phyloP scores from a whole-genome alignment of 129 eudicot species.

The Rutidosis leptorrhynchoides region DNA sequence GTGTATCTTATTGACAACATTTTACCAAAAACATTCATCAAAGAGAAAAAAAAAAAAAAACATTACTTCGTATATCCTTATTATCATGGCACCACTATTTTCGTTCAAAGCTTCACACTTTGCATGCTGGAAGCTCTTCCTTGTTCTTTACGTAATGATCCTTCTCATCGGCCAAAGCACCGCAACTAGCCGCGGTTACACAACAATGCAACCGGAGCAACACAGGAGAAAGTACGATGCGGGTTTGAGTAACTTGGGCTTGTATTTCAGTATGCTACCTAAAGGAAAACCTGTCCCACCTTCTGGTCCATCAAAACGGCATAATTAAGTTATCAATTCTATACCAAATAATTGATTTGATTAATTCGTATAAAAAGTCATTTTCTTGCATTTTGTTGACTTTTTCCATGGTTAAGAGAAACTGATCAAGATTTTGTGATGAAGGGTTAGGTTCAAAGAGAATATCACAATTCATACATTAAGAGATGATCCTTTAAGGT shows the following conservation, averaged over 20 bases:
- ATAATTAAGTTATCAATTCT: conserved; percentile 44
- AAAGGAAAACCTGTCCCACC: conserved; percentile 60
- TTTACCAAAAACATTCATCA: conserved; percentile 18
- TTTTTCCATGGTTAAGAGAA: background rate
- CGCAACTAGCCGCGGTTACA: conserved; percentile 39
- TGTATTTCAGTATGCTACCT: conserved; percentile 40
- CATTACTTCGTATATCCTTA: background rate
- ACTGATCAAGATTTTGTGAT: conserved; percentile 27
- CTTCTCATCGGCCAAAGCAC: conserved; percentile 34
- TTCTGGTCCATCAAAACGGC: conserved; percentile 80
- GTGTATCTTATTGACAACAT: conserved; percentile 12
- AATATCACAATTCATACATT: conserved; percentile 1
- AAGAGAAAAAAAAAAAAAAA: background rate
- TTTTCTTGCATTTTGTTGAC: conserved; percentile 11
- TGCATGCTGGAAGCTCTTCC: conserved; percentile 18
- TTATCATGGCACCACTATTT: conserved; percentile 21
- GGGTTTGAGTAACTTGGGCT: conserved; percentile 13
- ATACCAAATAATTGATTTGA: conserved; percentile 27
- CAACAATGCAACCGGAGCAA: conserved; percentile 31
- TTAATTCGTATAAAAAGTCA: background rate
- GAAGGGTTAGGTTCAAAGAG: conserved; percentile 13
- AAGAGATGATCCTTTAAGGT: conserved; percentile 11
- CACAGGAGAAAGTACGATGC: conserved; percentile 20
- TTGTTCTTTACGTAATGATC: conserved; percentile 16
- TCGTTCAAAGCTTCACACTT: conserved; percentile 11